phyloP scores from a whole-genome alignment of 768 basidiomycete species.

The Sporobolomyces phaffii region DNA sequence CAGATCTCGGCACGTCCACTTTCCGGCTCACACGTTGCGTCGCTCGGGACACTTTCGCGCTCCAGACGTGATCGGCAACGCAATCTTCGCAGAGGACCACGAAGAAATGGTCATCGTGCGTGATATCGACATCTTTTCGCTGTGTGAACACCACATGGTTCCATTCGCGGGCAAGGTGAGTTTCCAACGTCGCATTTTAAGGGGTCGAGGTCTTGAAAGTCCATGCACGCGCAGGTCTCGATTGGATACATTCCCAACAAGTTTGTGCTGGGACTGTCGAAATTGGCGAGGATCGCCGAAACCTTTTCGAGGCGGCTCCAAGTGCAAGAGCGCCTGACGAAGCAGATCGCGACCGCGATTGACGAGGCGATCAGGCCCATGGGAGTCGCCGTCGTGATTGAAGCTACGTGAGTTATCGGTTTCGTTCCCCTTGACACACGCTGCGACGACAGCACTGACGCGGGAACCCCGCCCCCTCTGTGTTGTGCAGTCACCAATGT shows the following conservation, averaged over 20 bases:
- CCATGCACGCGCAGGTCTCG: constrained; percentile 61
- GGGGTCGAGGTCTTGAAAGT: too few relatives aligned
- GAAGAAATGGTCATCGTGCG: constrained; percentile 99
- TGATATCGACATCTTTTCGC: constrained; percentile 91
- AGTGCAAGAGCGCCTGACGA: constrained; percentile 94
- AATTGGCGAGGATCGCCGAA: constrained; percentile 93
- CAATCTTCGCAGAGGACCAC: constrained; percentile 96
- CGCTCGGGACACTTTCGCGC: neutral
- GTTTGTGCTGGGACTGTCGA: constrained; percentile 88
- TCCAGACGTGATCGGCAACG: constrained; percentile 94
- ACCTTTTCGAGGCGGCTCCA: constrained; percentile 92
- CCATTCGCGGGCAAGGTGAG: constrained; percentile 94
- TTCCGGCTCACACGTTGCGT: too few relatives aligned
- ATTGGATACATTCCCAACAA: constrained; percentile 97
- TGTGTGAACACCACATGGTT: constrained; percentile 97
- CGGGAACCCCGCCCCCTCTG: too few relatives aligned
- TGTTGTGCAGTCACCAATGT: constrained; percentile 76
- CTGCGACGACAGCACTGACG: too few relatives aligned
- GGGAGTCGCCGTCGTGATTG: constrained; percentile 98
- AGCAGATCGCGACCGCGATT: constrained; percentile 95
- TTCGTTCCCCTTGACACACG: constrained; percentile 10
- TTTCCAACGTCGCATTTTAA: constrained; percentile 11
- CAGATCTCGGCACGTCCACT: too few relatives aligned
- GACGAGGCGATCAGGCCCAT: constrained; percentile 96
- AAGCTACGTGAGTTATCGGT: constrained; percentile 71